A percentile compares a stretch with the other conserved stretches of the same genome.
phyloP scores from a whole-genome alignment of 768 basidiomycete genomes.

The Amanita polypyramis region DNA sequence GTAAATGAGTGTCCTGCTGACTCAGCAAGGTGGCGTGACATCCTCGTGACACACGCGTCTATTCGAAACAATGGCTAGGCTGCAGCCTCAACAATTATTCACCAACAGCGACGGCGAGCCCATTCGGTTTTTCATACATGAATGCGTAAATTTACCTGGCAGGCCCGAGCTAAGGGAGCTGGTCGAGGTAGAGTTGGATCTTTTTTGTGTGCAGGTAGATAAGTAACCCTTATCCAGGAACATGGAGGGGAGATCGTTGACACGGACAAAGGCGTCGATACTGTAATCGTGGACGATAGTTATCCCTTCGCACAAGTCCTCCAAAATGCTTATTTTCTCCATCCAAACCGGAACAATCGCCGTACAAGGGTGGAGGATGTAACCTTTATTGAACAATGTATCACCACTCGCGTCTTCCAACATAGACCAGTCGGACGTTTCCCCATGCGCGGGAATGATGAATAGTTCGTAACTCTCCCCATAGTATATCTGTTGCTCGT shows the following conservation, averaged over 20 bases:
- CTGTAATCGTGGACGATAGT: conserved; percentile 14
- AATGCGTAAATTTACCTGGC: conserved; percentile 16
- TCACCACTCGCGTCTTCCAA: conserved; percentile 11
- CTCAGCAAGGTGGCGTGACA: conserved; percentile 1
- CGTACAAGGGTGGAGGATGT: conserved; percentile 17
- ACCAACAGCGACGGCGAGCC: conserved; percentile 15
- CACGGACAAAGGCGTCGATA: conserved; percentile 13
- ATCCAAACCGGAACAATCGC: conserved; percentile 9
- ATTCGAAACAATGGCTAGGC: neutral
- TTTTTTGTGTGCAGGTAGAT: neutral
- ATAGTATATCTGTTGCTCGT: neutral
- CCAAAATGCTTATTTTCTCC: conserved; percentile 12
- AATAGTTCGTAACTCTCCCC: neutral
- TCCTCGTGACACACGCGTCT: conserved; percentile 2
- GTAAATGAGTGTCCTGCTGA: neutral
- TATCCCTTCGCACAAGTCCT: neutral
- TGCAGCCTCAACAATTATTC: conserved; percentile 12
- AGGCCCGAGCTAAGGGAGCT: conserved; percentile 14
- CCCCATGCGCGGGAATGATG: conserved; percentile 21
- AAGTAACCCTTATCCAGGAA: conserved; percentile 11
- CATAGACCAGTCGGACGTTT: conserved; percentile 12
- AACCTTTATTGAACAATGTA: conserved; percentile 19
- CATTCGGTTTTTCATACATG: conserved; percentile 24
- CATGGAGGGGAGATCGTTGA: conserved; percentile 19
- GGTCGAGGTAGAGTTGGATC: conserved; percentile 24